Percentiles rank a stretch among this genome's conserved stretches.
Conservation (phyloP, 169 alveolate species). For the Blepharisma undulans region DNA sequence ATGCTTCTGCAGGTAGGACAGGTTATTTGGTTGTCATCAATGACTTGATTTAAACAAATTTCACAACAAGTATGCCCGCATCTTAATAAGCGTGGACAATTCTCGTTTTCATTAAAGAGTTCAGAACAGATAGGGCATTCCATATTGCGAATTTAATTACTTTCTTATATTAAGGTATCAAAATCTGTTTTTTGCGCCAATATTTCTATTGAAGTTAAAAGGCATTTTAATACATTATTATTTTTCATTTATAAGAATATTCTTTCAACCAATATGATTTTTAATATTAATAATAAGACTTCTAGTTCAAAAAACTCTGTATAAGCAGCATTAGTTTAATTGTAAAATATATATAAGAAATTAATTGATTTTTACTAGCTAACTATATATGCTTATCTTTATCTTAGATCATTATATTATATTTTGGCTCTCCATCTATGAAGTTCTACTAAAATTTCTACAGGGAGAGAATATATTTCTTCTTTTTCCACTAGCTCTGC, state of each 20-base stretch:
- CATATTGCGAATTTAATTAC: neutral
- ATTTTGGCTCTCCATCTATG: slow-evolving; percentile 13
- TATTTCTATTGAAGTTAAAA: too few species aligned
- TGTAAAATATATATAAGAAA: too few species aligned
- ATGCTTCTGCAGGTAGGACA: slow-evolving; percentile 71
- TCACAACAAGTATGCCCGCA: slow-evolving; percentile 79
- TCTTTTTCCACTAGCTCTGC: neutral
- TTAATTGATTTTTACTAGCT: too few species aligned
- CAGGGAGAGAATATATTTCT: slow-evolving; percentile 11
- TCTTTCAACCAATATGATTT: too few species aligned
- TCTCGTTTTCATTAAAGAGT: slow-evolving; percentile 53
- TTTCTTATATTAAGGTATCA: too few species aligned
- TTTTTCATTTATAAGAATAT: too few species aligned
- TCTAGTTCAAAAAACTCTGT: too few species aligned
- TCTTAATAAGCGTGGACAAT: slow-evolving; percentile 56
- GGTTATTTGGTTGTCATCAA: slow-evolving; percentile 55
- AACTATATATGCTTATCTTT: too few species aligned
- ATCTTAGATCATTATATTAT: neutral
- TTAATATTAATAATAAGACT: too few species aligned
- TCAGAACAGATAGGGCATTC: slow-evolving; percentile 71
- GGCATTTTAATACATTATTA: too few species aligned
- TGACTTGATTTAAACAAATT: slow-evolving; percentile 61
- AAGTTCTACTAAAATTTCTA: neutral
- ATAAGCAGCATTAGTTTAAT: too few species aligned
- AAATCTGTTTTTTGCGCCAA: too few species aligned